Evolutionary conservation across 495 filamentous ascomycete species (phyloP), one percentile per base, ranked within the genome.

Genomic region (Podospora didyma): DNA sequence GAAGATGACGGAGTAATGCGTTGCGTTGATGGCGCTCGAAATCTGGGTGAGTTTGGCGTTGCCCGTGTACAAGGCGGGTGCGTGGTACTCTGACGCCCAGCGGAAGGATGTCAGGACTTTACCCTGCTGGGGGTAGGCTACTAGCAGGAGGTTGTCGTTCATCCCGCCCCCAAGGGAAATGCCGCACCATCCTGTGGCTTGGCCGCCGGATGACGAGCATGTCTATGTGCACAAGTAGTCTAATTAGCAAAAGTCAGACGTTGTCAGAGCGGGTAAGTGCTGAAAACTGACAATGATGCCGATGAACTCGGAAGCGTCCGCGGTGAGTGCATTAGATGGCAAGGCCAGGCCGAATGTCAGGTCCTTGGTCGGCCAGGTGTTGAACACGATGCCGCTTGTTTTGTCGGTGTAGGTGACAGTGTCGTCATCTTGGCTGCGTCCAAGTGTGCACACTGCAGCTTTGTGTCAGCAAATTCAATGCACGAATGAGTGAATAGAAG

Each of bases 1-100:
- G 69, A 84, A 88, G 46, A 85, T 74, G 28, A 85, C 67, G 34
- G 75, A 76, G 66, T 77, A 89, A 65, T 78, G 67, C 10, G 74
- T 73, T 35, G 75, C 60, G 68, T 82, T 85, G 57, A 84, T 67
- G 48, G 61, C 74, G 23, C 78, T 76, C 19, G 75, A 78, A 56
- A 88, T 77, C 51, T 81, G 78, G 7, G 80, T 83, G 17, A 82
- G 55, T 39, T 75, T 76, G 20, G 83, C 84, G 57, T 78, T 74
- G 24, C 84, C 85, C 19, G 70, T 71, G 62, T 86, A 88, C 24
- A 78, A 47, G 3, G 70, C 69, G 2, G 85, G 85, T 9, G 68
- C 68, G 20, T 68, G 61, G 62, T 86, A 88, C 28, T 77, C 76
- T 48, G 69, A 65, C 3, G 79, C 76, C 59, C 76, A 84, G 23